Evolutionary conservation across 164 flowering plant genomes (phyloP).

Genomic region (Vitis labrusca): DNA sequence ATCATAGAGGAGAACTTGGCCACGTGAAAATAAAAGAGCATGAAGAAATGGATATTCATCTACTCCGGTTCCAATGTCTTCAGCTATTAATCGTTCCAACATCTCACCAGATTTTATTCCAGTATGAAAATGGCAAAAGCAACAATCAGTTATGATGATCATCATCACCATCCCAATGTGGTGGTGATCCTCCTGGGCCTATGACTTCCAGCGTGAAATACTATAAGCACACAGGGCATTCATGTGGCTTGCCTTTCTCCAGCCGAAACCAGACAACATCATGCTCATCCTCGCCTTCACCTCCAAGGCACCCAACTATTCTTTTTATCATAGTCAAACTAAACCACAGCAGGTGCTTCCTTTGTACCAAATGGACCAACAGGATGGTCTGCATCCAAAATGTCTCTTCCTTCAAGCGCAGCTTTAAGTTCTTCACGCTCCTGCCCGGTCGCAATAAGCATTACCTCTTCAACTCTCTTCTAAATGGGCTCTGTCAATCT

Average conservation of each 20-base stretch:
- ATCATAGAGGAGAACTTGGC: too few relatives aligned
- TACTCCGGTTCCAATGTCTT: too few relatives aligned
- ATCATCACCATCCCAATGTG: slow-evolving; percentile 51
- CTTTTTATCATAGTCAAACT: too few relatives aligned
- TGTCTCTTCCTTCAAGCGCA: too few relatives aligned
- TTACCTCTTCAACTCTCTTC: slow-evolving; percentile 53
- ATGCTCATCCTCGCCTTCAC: slow-evolving; percentile 80
- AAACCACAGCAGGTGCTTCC: too few relatives aligned
- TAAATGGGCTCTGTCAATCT: slow-evolving; percentile 53
- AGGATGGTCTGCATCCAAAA: too few relatives aligned
- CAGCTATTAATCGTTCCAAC: slow-evolving; percentile 11
- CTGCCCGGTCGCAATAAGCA: too few relatives aligned
- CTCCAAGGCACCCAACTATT: slow-evolving; percentile 81
- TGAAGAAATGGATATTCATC: too few relatives aligned
- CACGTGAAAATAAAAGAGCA: too few relatives aligned
- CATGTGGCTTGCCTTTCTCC: slow-evolving; percentile 82
- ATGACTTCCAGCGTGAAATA: slow-evolving; percentile 73
- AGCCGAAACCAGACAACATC: slow-evolving; percentile 99
- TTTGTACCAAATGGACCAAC: too few relatives aligned
- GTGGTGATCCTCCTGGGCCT: slow-evolving; percentile 76
- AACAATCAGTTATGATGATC: slow-evolving; percentile 41
- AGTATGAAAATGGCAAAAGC: slow-evolving; percentile 22
- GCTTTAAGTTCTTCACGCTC: too few relatives aligned
- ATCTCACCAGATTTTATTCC: slow-evolving; percentile 43
- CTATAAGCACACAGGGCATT: slow-evolving; percentile 89